Evolutionary conservation across 257 asterid species (phyloP), one percentile per base, ranked within the genome.

Genomic region (Lavandula angustifolia): DNA sequence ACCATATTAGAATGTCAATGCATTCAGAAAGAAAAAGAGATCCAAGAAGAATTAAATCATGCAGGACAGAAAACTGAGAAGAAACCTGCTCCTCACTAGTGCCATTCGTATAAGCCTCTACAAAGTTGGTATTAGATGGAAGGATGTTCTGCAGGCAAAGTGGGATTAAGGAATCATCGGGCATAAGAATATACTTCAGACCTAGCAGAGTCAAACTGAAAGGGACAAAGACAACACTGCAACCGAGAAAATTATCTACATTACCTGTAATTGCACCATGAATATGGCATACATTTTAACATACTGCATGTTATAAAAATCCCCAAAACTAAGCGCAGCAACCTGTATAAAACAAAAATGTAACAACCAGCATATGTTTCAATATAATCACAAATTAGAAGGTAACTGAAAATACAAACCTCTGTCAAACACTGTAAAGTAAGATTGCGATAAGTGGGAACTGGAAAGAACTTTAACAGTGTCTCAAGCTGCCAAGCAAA

Each of bases 341-440:
- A 88, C 89, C 99, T 87, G 85, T 68, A 72, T 31, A 59, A 70
- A 51, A 76, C 52, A 52, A 65, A 33, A 56, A 61, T 12, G 27
- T 56, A 53, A 57, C 57, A 47, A 11, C 54, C 71, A 59, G 14
- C 31, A 43, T 22, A 11, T 13, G 1, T 13, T 31, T 31, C 9
- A 34, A 22, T 38, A 14, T 18, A 64, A 47, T 31, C 54, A 58
- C 46, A 37, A 65, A 38, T 59, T 56, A 32, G 40, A 18, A 35
- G 29, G 46, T 29, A 54, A 62, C 17, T 18, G 41, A 34, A 62
- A 65, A 47, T 41, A 52, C 14, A 60, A 73, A 94, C 99, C 96
- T 94, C 99, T 3, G 96, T 86, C 80, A 94, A 79, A 75, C 99
- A 94, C 67, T 94, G 98, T 53, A 94, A 85, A 22, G 98, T 81